Conservation (phyloP, 352 stramenopile genomes). For the Phytopythium litorale region DNA sequence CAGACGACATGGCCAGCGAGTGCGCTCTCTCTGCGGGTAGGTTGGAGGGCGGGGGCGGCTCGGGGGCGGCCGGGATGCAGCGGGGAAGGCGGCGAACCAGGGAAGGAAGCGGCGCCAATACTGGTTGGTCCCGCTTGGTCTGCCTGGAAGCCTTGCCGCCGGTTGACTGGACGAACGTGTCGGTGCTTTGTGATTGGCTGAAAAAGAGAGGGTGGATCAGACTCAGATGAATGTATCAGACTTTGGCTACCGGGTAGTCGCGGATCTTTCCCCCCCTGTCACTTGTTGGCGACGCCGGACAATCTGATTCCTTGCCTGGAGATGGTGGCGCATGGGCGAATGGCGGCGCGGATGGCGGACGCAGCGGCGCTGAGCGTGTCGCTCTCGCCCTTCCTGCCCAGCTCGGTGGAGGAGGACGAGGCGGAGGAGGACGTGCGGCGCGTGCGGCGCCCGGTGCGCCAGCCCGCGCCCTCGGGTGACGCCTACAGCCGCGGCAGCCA, state of each 20-base stretch:
- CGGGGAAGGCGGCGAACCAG: background rate
- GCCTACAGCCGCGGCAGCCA: background rate
- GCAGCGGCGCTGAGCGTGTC: slow-evolving; percentile 60
- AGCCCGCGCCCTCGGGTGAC: slow-evolving; percentile 5
- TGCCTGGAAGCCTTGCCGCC: slow-evolving; percentile 10
- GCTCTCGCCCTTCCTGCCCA: slow-evolving; percentile 72
- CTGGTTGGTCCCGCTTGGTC: slow-evolving; percentile 2
- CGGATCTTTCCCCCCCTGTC: background rate
- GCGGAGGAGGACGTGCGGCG: slow-evolving; percentile 5
- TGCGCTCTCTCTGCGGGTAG: background rate
- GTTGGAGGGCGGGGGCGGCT: background rate
- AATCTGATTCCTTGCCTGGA: background rate
- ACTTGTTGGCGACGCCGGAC: background rate
- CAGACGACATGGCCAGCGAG: slow-evolving; percentile 24
- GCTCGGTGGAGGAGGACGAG: slow-evolving; percentile 67
- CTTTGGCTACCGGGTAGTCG: background rate
- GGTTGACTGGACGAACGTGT: slow-evolving; percentile 8
- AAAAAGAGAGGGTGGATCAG: background rate
- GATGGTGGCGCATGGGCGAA: slow-evolving; percentile 33
- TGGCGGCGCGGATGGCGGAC: slow-evolving; percentile 28
- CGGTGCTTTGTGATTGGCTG: slow-evolving; percentile 13
- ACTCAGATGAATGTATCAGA: background rate
- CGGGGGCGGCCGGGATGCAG: background rate
- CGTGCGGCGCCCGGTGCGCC: slow-evolving; percentile 1
- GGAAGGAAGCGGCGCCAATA: background rate